A percentile compares a stretch with the other conserved stretches of the same genome.
Evolutionary conservation across 805 yeast species (phyloP).

Genomic region (Myxozyma geophila): DNA sequence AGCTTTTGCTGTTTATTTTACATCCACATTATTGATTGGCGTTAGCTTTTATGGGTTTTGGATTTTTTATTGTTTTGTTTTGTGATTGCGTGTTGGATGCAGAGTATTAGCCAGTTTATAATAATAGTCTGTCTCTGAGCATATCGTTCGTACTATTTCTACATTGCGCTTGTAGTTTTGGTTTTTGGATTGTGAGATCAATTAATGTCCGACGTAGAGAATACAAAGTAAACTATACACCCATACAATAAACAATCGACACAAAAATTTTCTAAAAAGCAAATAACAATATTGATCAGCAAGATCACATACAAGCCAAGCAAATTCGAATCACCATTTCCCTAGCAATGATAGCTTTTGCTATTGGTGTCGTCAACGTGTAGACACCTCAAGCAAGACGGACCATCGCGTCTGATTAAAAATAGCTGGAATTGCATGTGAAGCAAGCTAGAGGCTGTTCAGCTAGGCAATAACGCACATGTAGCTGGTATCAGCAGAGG

Average conservation of each 20-base stretch:
- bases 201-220: background rate
- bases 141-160: background rate
- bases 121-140: background rate
- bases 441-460: background rate
- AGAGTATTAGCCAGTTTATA: background rate
- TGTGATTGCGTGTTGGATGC: background rate
- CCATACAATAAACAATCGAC: background rate
- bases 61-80: background rate
- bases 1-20: background rate
- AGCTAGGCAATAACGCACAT: constrained; percentile 11
- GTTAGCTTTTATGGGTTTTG: constrained; percentile 1
- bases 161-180: background rate
- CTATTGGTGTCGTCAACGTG: background rate
- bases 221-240: background rate
- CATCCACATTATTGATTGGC: constrained; percentile 14
- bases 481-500: background rate
- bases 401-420: background rate
- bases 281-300: background rate
- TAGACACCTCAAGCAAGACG: background rate
- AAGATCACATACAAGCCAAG: background rate
- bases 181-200: background rate
- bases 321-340: background rate
- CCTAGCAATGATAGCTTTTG: background rate
- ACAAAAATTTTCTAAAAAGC: background rate
- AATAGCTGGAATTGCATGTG: background rate